Conservation (phyloP, 257 asterid species). For the Parsonsia alboflavescens region DNA sequence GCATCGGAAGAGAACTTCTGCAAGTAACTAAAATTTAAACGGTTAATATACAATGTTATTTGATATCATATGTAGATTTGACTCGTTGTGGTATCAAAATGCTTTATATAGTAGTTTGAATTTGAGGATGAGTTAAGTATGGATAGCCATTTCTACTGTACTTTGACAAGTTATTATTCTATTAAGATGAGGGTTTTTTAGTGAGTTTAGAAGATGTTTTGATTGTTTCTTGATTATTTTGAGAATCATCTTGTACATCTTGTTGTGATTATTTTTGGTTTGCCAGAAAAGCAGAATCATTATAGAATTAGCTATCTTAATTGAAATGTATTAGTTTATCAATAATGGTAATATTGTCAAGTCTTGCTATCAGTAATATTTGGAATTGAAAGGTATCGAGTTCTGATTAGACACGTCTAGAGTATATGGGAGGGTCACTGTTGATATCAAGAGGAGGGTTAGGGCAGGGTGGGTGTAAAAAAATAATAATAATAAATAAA, state of each 20-base stretch:
- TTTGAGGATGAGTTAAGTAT: neutral
- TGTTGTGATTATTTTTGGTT: neutral
- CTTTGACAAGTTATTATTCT: neutral
- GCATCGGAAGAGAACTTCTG: conserved; percentile 1
- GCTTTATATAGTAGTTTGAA: neutral
- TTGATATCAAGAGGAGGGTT: too few relatives aligned
- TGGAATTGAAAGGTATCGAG: too few relatives aligned
- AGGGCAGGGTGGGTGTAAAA: too few relatives aligned
- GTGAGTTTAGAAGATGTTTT: neutral
- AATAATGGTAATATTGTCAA: neutral
- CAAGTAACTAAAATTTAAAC: neutral
- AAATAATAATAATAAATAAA: too few relatives aligned
- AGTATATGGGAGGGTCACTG: too few relatives aligned
- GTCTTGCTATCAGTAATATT: too few relatives aligned
- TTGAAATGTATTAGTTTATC: neutral
- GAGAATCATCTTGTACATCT: neutral
- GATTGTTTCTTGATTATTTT: neutral
- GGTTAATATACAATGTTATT: conserved; percentile 2
- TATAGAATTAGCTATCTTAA: neutral
- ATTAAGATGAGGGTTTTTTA: neutral
- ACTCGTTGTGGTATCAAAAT: neutral
- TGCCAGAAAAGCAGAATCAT: neutral
- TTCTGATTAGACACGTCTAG: too few relatives aligned
- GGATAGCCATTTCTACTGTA: neutral
- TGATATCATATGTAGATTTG: neutral